These are phyloP conservation scores for Pholiota conissans DNA, from an alignment of 768 basidiomycete species.

Conservation along the genomic window DNA sequence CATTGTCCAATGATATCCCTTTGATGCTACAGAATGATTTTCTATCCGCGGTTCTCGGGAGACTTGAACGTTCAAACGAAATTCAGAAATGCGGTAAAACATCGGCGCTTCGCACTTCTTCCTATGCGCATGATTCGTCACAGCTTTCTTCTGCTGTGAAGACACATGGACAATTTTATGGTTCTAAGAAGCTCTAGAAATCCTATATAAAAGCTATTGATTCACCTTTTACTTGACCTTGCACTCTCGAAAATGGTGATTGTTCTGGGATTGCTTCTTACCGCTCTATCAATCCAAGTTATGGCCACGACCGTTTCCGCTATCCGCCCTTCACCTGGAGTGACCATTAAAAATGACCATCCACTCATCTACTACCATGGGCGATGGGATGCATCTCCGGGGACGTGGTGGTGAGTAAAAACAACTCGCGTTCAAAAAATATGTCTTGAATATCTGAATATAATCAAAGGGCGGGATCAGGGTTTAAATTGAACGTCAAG, in stretches of 20 bases:
- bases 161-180: too few species aligned
- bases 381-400: slow-evolving; percentile 51
- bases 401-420: slow-evolving; percentile 53
- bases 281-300: background rate
- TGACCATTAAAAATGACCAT: slow-evolving; percentile 33
- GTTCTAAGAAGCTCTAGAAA: too few species aligned
- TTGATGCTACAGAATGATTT: background rate
- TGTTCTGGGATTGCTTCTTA: background rate
- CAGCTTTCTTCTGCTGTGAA: too few species aligned
- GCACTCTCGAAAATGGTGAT: slow-evolving; percentile 2
- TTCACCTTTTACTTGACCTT: background rate
- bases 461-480: slow-evolving; percentile 47
- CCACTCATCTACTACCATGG: slow-evolving; percentile 50
- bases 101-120: slow-evolving; percentile 13
- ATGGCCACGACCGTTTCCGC: background rate
- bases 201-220: too few species aligned
- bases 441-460: too few species aligned
- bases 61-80: too few species aligned
- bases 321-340: slow-evolving; percentile 6
- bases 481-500: slow-evolving; percentile 48
- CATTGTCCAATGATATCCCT: background rate
- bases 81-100: slow-evolving; percentile 6
- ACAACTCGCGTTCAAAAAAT: background rate
- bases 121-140: background rate
- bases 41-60: background rate